Conservation (phyloP, 1,284 basidiomycete genomes). For the Tilletia indica region DNA sequence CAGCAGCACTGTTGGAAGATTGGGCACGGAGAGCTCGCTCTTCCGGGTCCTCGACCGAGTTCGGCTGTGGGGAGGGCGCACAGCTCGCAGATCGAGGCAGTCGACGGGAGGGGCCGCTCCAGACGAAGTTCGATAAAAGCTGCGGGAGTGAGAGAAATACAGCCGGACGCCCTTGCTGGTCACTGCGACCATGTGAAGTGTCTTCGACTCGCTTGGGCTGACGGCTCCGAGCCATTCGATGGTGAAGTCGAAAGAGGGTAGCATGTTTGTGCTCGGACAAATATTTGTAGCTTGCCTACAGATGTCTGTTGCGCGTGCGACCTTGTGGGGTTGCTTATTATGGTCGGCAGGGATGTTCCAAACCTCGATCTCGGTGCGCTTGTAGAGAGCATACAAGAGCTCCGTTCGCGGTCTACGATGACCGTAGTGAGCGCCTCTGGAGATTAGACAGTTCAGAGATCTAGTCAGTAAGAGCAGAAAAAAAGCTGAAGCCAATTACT, state of each 20-base stretch:
- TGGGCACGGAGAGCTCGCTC: not conserved
- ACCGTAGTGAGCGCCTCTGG: constrained; percentile 57
- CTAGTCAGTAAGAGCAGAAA: no score
- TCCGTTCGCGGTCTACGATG: constrained; percentile 43
- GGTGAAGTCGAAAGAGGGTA: constrained; percentile 28
- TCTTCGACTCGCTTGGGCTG: constrained; percentile 29
- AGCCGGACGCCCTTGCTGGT: constrained; percentile 52
- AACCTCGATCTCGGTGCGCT: constrained; percentile 49
- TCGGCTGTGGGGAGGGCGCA: constrained; percentile 26
- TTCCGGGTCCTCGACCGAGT: constrained; percentile 19
- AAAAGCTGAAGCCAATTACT: no score
- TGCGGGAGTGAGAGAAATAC: constrained; percentile 50
- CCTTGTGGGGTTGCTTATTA: constrained; percentile 42
- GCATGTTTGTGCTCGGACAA: constrained; percentile 35
- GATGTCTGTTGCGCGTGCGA: constrained; percentile 46
- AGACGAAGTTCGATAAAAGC: constrained; percentile 36
- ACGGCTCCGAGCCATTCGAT: constrained; percentile 49
- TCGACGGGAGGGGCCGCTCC: constrained; percentile 31
- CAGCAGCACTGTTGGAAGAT: not conserved
- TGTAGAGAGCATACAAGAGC: constrained; percentile 48
- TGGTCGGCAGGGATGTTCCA: constrained; percentile 42
- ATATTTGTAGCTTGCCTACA: constrained; percentile 47
- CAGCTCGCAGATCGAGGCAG: constrained; percentile 13
- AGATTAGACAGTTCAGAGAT: constrained; percentile 62
- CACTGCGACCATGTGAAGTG: constrained; percentile 44